Evolutionary conservation across 1,139 yeast species (phyloP).

Genomic region (Arxiozyma telluris): DNA sequence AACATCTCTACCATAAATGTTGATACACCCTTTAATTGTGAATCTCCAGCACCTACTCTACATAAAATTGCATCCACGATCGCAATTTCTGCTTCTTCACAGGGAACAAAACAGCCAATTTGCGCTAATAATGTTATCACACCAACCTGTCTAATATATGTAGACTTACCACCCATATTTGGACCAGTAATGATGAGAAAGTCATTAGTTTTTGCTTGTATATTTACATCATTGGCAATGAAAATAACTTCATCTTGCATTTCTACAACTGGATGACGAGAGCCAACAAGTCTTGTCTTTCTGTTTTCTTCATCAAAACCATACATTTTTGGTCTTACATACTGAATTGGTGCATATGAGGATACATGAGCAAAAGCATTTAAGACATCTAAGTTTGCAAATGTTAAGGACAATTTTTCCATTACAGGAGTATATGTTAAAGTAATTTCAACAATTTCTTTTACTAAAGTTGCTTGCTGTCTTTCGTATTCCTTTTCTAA

Average conservation of each 20-base stretch:
- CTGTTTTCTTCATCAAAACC: conserved; percentile 44
- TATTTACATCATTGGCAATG: conserved; percentile 73
- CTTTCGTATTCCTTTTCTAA: conserved; percentile 58
- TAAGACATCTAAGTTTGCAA: conserved; percentile 77
- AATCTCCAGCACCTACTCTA: conserved; percentile 98
- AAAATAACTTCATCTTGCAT: conserved; percentile 81
- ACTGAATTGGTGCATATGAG: conserved; percentile 74
- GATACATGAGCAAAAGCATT: conserved; percentile 81
- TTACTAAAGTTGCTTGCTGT: conserved; percentile 69
- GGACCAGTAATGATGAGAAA: conserved; percentile 92
- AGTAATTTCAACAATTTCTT: conserved; percentile 72
- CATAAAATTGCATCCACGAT: conserved; percentile 88
- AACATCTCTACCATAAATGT: conserved; percentile 98
- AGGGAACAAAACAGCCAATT: conserved; percentile 86
- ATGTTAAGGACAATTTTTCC: conserved; percentile 50
- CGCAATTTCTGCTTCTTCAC: conserved; percentile 61
- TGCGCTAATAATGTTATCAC: conserved; percentile 85
- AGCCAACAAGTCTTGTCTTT: conserved; percentile 49
- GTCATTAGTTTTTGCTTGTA: conserved; percentile 45
- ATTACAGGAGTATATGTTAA: conserved; percentile 74
- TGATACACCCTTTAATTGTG: conserved; percentile 91
- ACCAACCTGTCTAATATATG: conserved; percentile 87
- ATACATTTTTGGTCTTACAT: conserved; percentile 60
- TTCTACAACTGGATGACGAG: conserved; percentile 92
- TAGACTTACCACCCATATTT: conserved; percentile 97